Conservation (phyloP, 1,284 basidiomycete species). For the Apiotrichum gracile region DNA sequence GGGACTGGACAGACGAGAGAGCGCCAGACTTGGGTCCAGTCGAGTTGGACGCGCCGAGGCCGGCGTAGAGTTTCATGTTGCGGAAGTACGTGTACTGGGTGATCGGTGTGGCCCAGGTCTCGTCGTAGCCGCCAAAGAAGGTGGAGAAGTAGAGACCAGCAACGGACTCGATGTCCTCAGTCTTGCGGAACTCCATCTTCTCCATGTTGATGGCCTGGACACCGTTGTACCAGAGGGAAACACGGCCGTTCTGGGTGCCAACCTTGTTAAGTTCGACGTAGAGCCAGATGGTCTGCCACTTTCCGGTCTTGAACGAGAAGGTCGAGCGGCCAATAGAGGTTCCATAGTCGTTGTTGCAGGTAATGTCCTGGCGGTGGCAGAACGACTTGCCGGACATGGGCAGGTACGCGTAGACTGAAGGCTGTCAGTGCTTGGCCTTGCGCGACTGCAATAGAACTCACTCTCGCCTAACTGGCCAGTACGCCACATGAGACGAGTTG, state of each 20-base stretch:
- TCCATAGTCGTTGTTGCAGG: conserved; percentile 46
- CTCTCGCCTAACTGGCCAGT: conserved; percentile 38
- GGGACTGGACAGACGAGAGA: background rate
- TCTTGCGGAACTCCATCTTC: conserved; percentile 40
- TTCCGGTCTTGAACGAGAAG: conserved; percentile 38
- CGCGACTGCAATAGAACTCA: conserved; percentile 1
- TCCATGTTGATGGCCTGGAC: conserved; percentile 35
- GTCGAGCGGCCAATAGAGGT: conserved; percentile 44
- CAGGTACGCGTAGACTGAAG: conserved; percentile 47
- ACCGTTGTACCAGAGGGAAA: conserved; percentile 45
- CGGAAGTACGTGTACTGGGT: conserved; percentile 42
- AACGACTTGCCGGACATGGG: conserved; percentile 29
- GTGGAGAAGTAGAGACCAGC: conserved; percentile 47
- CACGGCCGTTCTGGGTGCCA: conserved; percentile 35
- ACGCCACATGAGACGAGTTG: conserved; percentile 48
- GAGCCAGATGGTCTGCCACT: conserved; percentile 44
- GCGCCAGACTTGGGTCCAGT: conserved; percentile 9
- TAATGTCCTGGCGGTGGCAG: conserved; percentile 32
- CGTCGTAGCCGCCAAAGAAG: conserved; percentile 47
- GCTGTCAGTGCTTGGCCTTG: background rate
- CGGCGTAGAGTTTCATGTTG: conserved; percentile 39
- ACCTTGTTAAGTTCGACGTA: conserved; percentile 43
- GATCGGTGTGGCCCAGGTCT: conserved; percentile 40
- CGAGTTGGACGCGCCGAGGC: conserved; percentile 27
- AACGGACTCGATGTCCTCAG: conserved; percentile 25